Percentiles rank a stretch among this genome's conserved stretches.
phyloP scores from a whole-genome alignment of 768 basidiomycete genomes.

The Stropharia rugosoannulata region DNA sequence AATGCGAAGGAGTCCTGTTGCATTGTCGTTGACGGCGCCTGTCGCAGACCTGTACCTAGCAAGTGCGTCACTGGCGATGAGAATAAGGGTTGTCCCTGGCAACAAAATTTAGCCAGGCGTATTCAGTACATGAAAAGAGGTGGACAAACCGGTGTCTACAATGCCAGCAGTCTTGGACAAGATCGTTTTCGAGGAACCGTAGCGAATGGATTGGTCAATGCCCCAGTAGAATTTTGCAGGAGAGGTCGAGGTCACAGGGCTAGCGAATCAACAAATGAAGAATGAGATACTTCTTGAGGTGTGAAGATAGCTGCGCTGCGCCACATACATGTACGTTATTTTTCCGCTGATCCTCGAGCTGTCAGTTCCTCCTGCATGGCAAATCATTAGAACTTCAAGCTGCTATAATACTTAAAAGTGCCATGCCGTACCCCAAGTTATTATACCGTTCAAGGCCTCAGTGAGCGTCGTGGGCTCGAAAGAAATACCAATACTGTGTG shows the following conservation, averaged over 20 bases:
- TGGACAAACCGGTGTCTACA: slow-evolving; percentile 47
- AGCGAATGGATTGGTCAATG: slow-evolving; percentile 50
- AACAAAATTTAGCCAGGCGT: neutral
- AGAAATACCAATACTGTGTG: slow-evolving; percentile 45
- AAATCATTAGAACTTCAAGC: neutral
- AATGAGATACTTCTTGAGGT: neutral
- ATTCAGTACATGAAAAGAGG: too few species aligned
- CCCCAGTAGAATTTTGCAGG: slow-evolving; percentile 56
- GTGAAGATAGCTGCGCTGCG: too few species aligned
- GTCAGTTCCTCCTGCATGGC: slow-evolving; percentile 35
- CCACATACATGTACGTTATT: slow-evolving; percentile 10
- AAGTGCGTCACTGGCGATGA: slow-evolving; percentile 44
- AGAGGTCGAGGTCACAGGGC: slow-evolving; percentile 41
- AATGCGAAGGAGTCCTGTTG: slow-evolving; percentile 46
- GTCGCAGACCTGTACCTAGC: slow-evolving; percentile 41
- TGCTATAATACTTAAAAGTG: too few species aligned
- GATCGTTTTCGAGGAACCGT: slow-evolving; percentile 40
- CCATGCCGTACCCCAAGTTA: slow-evolving; percentile 40
- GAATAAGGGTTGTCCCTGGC: slow-evolving; percentile 46
- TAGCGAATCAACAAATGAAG: slow-evolving; percentile 13
- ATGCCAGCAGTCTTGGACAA: slow-evolving; percentile 48
- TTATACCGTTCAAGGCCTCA: slow-evolving; percentile 41
- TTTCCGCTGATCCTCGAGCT: slow-evolving; percentile 25
- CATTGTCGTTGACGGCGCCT: slow-evolving; percentile 36
- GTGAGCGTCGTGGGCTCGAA: slow-evolving; percentile 44